A percentile compares a stretch with the other conserved stretches of the same genome.
Evolutionary conservation across 2,329 filamentous ascomycete genomes (phyloP).

Genomic region (Dothideomycetes sp.): DNA sequence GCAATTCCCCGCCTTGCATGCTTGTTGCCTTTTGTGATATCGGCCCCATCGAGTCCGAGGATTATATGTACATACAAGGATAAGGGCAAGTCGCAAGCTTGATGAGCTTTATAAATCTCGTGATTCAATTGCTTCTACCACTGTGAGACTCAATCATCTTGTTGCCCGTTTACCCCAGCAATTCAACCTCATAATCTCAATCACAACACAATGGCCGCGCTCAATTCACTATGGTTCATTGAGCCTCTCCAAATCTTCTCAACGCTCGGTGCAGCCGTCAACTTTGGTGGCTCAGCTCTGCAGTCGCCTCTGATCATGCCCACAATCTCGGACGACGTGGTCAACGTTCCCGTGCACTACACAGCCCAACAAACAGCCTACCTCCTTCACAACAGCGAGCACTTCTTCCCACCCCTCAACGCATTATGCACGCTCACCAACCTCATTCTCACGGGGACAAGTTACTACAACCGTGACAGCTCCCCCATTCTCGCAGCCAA

Average conservation of each 20-base stretch:
- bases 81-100: background rate
- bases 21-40: background rate
- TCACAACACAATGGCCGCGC: background rate
- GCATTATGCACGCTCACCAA: conserved; percentile 19
- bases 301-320: conserved; percentile 22
- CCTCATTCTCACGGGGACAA: conserved; percentile 16
- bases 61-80: background rate
- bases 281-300: conserved; percentile 21
- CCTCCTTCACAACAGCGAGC: conserved; percentile 19
- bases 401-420: conserved; percentile 22
- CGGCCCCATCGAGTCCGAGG: background rate
- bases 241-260: conserved; percentile 13
- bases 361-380: conserved; percentile 17
- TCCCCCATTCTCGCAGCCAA: conserved; percentile 13
- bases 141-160: background rate
- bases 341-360: conserved; percentile 16
- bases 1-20: background rate
- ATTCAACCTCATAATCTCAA: background rate
- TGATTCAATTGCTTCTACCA: background rate
- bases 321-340: conserved; percentile 14
- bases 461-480: conserved; percentile 18
- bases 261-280: conserved; percentile 18
- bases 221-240: background rate
- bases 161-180: background rate
- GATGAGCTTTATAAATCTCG: background rate